These are phyloP conservation scores for Begonia fuchsioides DNA, from an alignment of 306 rosid genomes.

Conservation along the genomic window DNA sequence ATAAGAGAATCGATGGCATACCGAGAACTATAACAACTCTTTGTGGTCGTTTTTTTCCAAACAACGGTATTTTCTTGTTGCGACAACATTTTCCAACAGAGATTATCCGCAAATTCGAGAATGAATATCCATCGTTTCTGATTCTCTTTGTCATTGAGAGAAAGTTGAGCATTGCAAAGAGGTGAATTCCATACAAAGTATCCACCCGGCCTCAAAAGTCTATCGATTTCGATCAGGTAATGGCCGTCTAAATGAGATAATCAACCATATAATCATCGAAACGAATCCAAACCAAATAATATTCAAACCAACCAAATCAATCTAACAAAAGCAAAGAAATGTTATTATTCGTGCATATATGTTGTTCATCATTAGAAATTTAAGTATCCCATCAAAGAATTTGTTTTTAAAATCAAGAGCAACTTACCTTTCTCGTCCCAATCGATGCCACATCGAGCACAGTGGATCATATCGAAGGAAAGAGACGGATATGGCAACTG, in stretches of 20 bases:
- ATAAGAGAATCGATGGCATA: slow-evolving; percentile 11
- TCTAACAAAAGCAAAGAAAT: no score
- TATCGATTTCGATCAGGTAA: slow-evolving; percentile 77
- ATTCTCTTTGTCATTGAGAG: slow-evolving; percentile 40
- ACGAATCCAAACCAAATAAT: no score
- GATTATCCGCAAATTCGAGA: slow-evolving; percentile 43
- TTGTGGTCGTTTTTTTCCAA: slow-evolving; percentile 70
- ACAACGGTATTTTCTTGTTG: slow-evolving; percentile 83
- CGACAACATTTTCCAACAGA: slow-evolving; percentile 15
- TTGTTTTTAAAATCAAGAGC: neutral
- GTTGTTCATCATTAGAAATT: neutral
- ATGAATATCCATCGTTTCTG: slow-evolving; percentile 49
- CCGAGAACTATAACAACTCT: slow-evolving; percentile 53
- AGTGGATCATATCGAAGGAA: slow-evolving; percentile 92
- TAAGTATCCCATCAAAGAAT: neutral
- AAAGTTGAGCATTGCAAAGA: slow-evolving; percentile 33
- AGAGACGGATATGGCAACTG: slow-evolving; percentile 80
- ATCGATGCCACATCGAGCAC: slow-evolving; percentile 78
- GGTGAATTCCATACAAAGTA: slow-evolving; percentile 94
- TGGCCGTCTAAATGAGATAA: slow-evolving; percentile 37
- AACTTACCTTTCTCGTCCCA: slow-evolving; percentile 72
- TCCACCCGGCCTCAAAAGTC: slow-evolving; percentile 79
- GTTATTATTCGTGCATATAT: neutral
- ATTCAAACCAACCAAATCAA: no score
- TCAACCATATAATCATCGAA: no score